Percentiles rank a stretch among this genome's conserved stretches.
Conservation (phyloP, 345 rosid species). For the Arabis hirsuta region DNA sequence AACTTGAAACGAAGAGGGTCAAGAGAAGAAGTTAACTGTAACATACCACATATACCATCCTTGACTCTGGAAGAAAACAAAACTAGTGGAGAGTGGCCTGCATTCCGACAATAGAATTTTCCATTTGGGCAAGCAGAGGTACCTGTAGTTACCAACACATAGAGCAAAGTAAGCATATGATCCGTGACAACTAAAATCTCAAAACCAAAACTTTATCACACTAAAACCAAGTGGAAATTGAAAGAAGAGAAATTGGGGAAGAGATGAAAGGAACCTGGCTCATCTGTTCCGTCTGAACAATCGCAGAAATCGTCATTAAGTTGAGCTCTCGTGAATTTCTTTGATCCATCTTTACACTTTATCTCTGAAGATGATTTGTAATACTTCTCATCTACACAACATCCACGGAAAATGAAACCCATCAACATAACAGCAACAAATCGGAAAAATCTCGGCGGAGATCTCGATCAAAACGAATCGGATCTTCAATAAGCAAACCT, state of each 20-base stretch:
- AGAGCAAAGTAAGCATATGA: constrained; percentile 1
- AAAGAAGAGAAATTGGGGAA: neutral
- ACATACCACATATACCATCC: constrained; percentile 94
- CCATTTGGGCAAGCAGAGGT: constrained; percentile 95
- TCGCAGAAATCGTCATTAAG: constrained; percentile 97
- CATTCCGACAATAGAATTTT: constrained; percentile 82
- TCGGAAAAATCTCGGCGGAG: neutral
- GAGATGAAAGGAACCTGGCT: constrained; percentile 62
- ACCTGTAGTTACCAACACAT: constrained; percentile 50
- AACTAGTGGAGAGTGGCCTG: constrained; percentile 63
- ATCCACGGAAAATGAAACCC: neutral
- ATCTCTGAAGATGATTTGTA: constrained; percentile 71
- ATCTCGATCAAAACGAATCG: constrained; percentile 4
- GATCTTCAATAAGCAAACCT: constrained; percentile 53
- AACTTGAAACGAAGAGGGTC: neutral
- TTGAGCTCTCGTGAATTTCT: constrained; percentile 69
- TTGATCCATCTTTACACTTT: constrained; percentile 85
- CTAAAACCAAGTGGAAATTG: neutral
- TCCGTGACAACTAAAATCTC: neutral
- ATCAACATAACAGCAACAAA: neutral
- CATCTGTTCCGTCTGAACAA: constrained; percentile 89
- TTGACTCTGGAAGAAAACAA: constrained; percentile 91
- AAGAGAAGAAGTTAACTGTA: neutral
- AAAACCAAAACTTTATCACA: neutral
- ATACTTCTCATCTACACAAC: constrained; percentile 65